Conservation (phyloP, 805 yeast species). For the Candida ascalaphidarum region DNA sequence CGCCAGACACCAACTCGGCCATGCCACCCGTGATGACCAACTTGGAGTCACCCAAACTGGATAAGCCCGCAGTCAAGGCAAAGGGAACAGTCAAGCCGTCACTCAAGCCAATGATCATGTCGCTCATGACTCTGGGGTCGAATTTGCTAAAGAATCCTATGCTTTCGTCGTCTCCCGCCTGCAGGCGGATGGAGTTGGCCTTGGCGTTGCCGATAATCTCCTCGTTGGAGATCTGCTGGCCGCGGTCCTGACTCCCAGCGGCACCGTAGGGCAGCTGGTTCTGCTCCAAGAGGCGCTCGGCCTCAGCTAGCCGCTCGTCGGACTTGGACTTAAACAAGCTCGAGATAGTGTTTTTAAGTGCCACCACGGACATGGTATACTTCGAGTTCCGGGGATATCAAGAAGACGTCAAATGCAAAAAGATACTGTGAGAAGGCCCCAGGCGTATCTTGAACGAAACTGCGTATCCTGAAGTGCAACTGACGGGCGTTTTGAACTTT, state of each 20-base stretch:
- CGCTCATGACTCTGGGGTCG: conserved; percentile 92
- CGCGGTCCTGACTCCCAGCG: conserved; percentile 21
- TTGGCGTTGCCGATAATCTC: conserved; percentile 27
- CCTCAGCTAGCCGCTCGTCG: conserved; percentile 23
- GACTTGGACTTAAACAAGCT: conserved; percentile 14
- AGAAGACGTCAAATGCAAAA: neutral
- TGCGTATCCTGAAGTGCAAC: too few species aligned
- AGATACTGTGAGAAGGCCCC: neutral
- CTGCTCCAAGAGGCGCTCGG: conserved; percentile 21
- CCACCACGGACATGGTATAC: conserved; percentile 19
- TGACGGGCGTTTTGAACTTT: too few species aligned
- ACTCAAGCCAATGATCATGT: conserved; percentile 84
- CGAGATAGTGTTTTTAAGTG: conserved; percentile 26
- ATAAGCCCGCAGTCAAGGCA: conserved; percentile 93
- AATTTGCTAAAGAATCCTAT: conserved; percentile 42
- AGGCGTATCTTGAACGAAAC: too few species aligned
- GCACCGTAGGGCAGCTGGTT: conserved; percentile 31
- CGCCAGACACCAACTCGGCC: conserved; percentile 95
- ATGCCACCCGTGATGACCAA: conserved; percentile 96
- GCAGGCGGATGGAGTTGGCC: conserved; percentile 2
- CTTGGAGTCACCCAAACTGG: conserved; percentile 81
- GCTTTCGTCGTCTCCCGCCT: conserved; percentile 2
- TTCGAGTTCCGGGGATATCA: too few species aligned
- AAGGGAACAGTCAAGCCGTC: conserved; percentile 98
- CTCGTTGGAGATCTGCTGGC: conserved; percentile 24